These are phyloP conservation scores for Ochetophila trinervis DNA, from an alignment of 306 rosid species.

Conservation along the genomic window DNA sequence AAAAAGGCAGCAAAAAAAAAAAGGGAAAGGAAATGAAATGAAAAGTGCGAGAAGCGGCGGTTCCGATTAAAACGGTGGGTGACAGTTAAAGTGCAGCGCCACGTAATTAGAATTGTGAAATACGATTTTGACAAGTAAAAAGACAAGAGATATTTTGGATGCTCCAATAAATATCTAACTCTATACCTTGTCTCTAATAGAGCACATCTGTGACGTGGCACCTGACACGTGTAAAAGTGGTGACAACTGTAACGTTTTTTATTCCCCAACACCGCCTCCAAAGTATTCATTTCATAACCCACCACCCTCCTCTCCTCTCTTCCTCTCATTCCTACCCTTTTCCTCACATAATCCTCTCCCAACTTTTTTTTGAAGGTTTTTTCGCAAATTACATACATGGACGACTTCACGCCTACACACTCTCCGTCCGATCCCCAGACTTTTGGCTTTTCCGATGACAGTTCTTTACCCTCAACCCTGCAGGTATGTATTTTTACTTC, in stretches of 20 bases:
- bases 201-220: conserved; percentile 52
- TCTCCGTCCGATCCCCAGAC: conserved; percentile 24
- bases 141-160: conserved; percentile 53
- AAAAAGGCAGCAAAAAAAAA: too few relatives aligned
- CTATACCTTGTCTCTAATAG: background rate
- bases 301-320: conserved; percentile 10
- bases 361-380: background rate
- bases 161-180: conserved; percentile 46
- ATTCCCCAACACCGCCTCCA: conserved; percentile 34
- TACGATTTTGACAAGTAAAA: background rate
- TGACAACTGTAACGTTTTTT: conserved; percentile 56
- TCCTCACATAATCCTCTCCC: background rate
- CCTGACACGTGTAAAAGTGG: conserved; percentile 75
- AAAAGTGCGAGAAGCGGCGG: background rate
- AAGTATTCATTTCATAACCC: background rate
- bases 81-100: background rate
- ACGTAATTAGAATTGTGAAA: background rate
- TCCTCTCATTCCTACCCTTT: background rate
- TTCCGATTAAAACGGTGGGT: background rate
- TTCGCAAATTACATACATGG: conserved; percentile 18
- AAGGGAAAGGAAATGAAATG: too few relatives aligned
- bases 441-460: conserved; percentile 8
- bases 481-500: too few relatives aligned
- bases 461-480: background rate
- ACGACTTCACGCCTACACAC: conserved; percentile 18